Conservation (phyloP, 129 eudicot species). For the Escallonia herrerae region DNA sequence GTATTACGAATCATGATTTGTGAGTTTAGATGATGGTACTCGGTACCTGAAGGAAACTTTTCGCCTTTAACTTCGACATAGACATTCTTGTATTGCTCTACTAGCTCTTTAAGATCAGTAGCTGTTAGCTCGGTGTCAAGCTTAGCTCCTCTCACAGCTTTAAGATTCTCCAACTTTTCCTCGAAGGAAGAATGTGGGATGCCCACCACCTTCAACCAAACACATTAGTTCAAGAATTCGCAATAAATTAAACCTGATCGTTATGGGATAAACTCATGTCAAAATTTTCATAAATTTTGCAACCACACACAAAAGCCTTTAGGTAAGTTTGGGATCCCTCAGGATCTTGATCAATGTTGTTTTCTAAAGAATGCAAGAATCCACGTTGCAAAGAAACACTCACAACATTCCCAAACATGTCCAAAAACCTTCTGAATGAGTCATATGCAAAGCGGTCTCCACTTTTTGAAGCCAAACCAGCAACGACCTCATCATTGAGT, state of each 20-base stretch:
- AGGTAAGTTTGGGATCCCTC: no score
- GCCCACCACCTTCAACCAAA: constrained; percentile 69
- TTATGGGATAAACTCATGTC: no score
- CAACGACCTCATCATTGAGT: constrained; percentile 87
- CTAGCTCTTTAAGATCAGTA: constrained; percentile 86
- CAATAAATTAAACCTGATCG: background rate
- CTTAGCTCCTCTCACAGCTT: constrained; percentile 48
- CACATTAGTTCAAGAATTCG: background rate
- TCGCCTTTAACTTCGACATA: constrained; percentile 77
- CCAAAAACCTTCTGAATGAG: constrained; percentile 85
- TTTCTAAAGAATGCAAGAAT: background rate
- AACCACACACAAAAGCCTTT: no score
- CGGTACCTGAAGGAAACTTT: constrained; percentile 76
- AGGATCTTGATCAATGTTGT: no score
- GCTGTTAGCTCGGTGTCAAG: constrained; percentile 86
- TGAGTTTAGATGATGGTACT: no score
- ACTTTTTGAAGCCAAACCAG: constrained; percentile 92
- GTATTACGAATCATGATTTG: background rate
- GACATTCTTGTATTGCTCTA: constrained; percentile 76
- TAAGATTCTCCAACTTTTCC: constrained; percentile 61
- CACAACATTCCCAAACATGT: constrained; percentile 97
- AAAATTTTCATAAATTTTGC: no score
- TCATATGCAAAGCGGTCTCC: constrained; percentile 97
- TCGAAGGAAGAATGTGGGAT: constrained; percentile 84
- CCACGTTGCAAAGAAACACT: constrained; percentile 22